These are phyloP conservation scores for Setomelanomma holmii DNA, from an alignment of 2,329 filamentous ascomycete genomes.

Conservation along the genomic window DNA sequence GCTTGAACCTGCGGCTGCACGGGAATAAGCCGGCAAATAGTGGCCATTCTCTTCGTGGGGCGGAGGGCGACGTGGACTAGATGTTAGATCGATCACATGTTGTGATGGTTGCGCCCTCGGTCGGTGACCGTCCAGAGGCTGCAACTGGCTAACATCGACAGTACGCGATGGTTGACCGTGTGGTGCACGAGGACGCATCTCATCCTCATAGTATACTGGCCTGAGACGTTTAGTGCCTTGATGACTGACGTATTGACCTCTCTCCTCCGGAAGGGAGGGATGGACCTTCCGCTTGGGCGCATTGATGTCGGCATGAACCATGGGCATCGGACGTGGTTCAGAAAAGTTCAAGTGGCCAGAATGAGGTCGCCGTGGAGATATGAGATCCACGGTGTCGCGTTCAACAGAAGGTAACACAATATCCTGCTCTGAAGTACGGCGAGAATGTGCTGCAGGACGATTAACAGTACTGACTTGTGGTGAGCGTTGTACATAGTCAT, in stretches of 20 bases:
- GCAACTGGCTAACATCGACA: conserved; percentile 8
- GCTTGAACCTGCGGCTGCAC: conserved; percentile 11
- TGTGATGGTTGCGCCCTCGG: conserved; percentile 16
- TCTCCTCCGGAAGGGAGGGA: conserved; percentile 11
- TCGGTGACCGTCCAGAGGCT: conserved; percentile 12
- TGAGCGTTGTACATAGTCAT: conserved; percentile 17
- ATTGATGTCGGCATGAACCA: conserved; percentile 13
- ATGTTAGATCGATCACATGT: conserved; percentile 34
- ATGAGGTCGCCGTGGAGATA: conserved; percentile 19
- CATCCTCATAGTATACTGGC: conserved; percentile 17
- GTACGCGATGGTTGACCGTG: conserved; percentile 1
- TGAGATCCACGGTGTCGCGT: conserved; percentile 30
- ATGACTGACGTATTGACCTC: conserved; percentile 10
- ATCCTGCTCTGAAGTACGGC: conserved; percentile 40
- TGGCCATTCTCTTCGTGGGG: conserved; percentile 10
- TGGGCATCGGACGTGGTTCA: conserved; percentile 9
- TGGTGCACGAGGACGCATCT: conserved; percentile 1
- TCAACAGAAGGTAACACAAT: conserved; percentile 45
- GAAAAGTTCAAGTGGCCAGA: conserved; percentile 10
- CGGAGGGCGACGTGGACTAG: conserved; percentile 26
- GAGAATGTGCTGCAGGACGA: conserved; percentile 20
- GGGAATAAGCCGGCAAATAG: conserved; percentile 7
- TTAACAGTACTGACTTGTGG: conserved; percentile 19
- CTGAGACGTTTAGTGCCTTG: conserved; percentile 20
- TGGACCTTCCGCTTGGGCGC: conserved; percentile 29